A percentile compares a stretch with the other conserved stretches of the same genome.
phyloP scores from a whole-genome alignment of 441 rosid species.

The Syzygium syzygioides region DNA sequence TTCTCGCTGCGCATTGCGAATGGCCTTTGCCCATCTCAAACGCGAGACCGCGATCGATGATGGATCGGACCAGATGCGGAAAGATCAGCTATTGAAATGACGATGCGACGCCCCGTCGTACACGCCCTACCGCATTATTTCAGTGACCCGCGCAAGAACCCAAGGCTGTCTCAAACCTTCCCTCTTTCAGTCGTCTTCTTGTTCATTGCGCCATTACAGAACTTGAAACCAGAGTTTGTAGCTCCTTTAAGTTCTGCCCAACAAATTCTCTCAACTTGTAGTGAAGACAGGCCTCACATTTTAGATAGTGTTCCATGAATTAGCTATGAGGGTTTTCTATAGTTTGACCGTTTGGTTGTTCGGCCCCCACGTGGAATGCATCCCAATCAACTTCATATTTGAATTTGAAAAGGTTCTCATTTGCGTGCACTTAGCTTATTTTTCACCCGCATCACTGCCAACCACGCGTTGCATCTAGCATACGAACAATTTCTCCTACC shows the following conservation, averaged over 20 bases:
- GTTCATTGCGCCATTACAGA: not conserved
- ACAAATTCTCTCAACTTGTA: not conserved
- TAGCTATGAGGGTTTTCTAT: not conserved
- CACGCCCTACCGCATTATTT: not conserved
- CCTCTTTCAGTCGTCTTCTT: not conserved
- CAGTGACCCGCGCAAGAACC: not conserved
- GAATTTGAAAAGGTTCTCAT: not conserved
- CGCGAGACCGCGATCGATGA: not conserved
- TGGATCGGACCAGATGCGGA: not conserved
- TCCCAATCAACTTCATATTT: not conserved
- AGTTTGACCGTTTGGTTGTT: too few species aligned
- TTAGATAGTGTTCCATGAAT: accelerated
- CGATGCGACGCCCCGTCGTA: not conserved
- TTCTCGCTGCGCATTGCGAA: not conserved
- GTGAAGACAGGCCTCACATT: not conserved
- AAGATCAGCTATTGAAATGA: not conserved
- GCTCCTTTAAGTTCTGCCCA: not conserved
- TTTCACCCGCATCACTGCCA: not conserved
- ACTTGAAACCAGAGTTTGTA: not conserved
- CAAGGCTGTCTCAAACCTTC: not conserved
- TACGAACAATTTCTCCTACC: not conserved
- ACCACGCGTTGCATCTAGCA: not conserved
- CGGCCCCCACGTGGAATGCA: not conserved
- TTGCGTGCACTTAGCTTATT: not conserved
- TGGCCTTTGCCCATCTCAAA: not conserved